Evolutionary conservation across 768 basidiomycete genomes (phyloP).

Genomic region (Suillus alpinus): DNA sequence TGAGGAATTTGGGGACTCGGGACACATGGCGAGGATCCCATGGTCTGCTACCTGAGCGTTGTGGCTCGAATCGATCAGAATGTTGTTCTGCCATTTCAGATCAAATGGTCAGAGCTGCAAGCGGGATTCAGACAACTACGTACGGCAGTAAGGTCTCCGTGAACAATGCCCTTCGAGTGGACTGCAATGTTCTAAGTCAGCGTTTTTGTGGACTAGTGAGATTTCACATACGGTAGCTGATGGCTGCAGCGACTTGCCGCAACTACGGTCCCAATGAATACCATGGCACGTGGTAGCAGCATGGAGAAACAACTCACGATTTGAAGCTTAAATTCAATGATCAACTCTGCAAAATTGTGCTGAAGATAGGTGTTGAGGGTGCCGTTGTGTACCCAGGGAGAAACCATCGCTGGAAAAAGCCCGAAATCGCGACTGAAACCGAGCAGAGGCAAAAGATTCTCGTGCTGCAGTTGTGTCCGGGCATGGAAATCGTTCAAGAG

Average conservation of each 20-base stretch:
- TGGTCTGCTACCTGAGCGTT: background rate
- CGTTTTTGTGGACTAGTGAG: background rate
- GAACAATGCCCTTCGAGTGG: background rate
- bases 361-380: constrained; percentile 22
- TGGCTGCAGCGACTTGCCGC: constrained; percentile 11
- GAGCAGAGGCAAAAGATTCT: constrained; percentile 26
- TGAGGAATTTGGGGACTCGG: background rate
- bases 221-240: constrained; percentile 15
- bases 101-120: background rate
- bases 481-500: constrained; percentile 16
- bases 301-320: constrained; percentile 13
- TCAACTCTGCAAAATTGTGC: constrained; percentile 7
- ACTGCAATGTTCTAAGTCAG: background rate
- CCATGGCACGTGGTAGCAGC: background rate
- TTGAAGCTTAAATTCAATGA: background rate
- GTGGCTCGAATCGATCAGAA: background rate
- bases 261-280: background rate
- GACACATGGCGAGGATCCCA: constrained; percentile 9
- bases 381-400: constrained; percentile 33
- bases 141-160: constrained; percentile 28
- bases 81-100: background rate
- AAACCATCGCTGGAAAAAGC: constrained; percentile 29
- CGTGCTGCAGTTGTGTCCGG: constrained; percentile 27
- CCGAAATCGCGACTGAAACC: constrained; percentile 30
- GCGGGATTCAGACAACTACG: background rate